Evolutionary conservation across 441 rosid genomes (phyloP).

Genomic region (Erysimum pusillum): DNA sequence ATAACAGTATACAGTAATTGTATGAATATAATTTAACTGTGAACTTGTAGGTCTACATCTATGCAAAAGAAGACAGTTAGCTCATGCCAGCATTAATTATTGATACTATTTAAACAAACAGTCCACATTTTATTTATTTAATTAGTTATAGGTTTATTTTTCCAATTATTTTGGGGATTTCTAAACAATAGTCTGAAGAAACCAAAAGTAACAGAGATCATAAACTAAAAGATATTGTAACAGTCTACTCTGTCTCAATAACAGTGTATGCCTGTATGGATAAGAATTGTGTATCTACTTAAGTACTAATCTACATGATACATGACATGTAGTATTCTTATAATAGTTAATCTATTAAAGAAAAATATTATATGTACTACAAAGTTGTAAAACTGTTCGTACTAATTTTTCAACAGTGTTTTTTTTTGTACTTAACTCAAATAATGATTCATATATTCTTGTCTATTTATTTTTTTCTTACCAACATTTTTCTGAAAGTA

Average conservation of each 20-base stretch:
- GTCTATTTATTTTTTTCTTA: neutral
- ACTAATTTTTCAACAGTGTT: neutral
- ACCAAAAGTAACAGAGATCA: constrained; percentile 10
- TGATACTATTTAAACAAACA: constrained; percentile 34
- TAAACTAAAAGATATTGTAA: neutral
- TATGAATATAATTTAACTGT: constrained; percentile 2
- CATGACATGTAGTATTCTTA: neutral
- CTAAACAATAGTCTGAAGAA: neutral
- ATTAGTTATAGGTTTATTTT: neutral
- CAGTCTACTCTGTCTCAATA: neutral
- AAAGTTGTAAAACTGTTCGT: neutral
- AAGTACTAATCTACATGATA: constrained; percentile 3
- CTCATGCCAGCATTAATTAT: constrained; percentile 27
- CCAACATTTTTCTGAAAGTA: constrained; percentile 38
- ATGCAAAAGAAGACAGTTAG: constrained; percentile 11
- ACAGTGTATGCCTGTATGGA: constrained; percentile 33
- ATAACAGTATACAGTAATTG: neutral
- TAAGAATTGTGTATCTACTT: constrained; percentile 31
- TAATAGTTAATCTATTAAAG: neutral
- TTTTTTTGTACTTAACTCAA: constrained; percentile 8
- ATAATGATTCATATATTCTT: neutral
- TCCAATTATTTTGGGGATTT: neutral
- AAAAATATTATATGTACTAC: neutral
- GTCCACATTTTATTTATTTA: neutral
- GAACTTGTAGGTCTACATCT: neutral